These are phyloP conservation scores for Schizophyllum amplum DNA, from an alignment of 1,284 basidiomycete genomes.

Conservation along the genomic window DNA sequence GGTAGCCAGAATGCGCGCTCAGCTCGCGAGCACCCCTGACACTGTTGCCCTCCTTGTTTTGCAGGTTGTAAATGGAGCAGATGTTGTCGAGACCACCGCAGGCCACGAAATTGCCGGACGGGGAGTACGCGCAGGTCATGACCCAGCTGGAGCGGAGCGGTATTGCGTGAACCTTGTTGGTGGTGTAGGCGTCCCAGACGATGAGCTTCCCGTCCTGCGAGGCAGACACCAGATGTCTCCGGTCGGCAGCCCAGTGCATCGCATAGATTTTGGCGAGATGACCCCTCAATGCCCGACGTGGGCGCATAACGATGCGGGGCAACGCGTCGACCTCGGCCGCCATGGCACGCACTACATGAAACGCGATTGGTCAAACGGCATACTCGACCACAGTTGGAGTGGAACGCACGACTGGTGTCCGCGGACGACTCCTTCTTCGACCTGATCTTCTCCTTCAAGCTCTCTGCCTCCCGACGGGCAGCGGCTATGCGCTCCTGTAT, in stretches of 20 bases:
- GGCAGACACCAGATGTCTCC: conserved; percentile 94
- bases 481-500: conserved; percentile 94
- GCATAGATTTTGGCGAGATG: conserved; percentile 99
- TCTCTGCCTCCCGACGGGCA: conserved; percentile 93
- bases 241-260: conserved; percentile 98
- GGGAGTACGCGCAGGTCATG: conserved; percentile 99
- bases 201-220: conserved; percentile 99
- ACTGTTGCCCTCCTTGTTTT: conserved; percentile 56
- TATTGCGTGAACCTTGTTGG: conserved; percentile 99
- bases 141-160: conserved; percentile 97
- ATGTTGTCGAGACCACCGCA: conserved; percentile 99
- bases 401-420: conserved; percentile 85
- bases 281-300: conserved; percentile 89
- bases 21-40: conserved; percentile 78
- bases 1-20: conserved; percentile 94
- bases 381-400: conserved; percentile 3
- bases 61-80: conserved; percentile 94
- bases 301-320: conserved; percentile 93
- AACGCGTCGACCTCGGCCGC: conserved; percentile 92
- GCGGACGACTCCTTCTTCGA: conserved; percentile 92
- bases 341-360: conserved; percentile 79
- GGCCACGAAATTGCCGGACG: conserved; percentile 94
- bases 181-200: conserved; percentile 99
- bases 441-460: conserved; percentile 95
- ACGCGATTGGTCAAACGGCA: conserved; percentile 14